Conservation (phyloP, 2,329 filamentous ascomycete genomes). For the Talaromyces albobiverticillius region DNA sequence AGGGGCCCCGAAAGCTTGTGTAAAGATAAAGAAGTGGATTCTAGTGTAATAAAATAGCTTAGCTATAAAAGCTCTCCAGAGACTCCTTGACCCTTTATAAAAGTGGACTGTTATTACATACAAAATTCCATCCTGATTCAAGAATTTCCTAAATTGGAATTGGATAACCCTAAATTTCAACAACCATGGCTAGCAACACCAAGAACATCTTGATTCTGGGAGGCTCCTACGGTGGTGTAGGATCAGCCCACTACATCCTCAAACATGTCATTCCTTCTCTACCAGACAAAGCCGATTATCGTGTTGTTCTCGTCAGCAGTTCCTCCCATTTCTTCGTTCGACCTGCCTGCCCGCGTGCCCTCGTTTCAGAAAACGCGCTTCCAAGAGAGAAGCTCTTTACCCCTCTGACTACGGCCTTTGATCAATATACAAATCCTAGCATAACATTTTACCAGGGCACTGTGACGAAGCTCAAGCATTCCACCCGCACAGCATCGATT, state of each 20-base stretch:
- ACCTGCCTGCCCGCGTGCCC: slow-evolving; percentile 45
- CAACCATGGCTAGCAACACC: neutral
- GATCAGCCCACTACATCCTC: slow-evolving; percentile 53
- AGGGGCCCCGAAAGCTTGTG: neutral
- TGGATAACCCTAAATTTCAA: neutral
- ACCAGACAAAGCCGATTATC: slow-evolving; percentile 33
- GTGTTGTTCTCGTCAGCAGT: slow-evolving; percentile 44
- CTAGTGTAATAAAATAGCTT: no score
- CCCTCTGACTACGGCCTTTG: slow-evolving; percentile 36
- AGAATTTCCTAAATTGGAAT: slow-evolving; percentile 6
- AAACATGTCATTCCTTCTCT: slow-evolving; percentile 50
- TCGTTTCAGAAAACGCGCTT: slow-evolving; percentile 47
- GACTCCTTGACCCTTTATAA: neutral
- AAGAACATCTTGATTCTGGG: slow-evolving; percentile 53
- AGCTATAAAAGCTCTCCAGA: neutral
- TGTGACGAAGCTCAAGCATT: slow-evolving; percentile 23
- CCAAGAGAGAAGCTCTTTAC: slow-evolving; percentile 47
- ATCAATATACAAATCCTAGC: slow-evolving; percentile 33
- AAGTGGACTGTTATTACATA: neutral
- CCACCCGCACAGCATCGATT: slow-evolving; percentile 8
- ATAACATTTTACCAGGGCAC: slow-evolving; percentile 47
- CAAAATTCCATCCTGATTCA: neutral
- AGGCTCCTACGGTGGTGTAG: slow-evolving; percentile 53
- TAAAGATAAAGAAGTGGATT: neutral
- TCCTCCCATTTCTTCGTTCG: slow-evolving; percentile 44